phyloP scores from a whole-genome alignment of 345 rosid genomes.

The Gynandropsis gynandra region DNA sequence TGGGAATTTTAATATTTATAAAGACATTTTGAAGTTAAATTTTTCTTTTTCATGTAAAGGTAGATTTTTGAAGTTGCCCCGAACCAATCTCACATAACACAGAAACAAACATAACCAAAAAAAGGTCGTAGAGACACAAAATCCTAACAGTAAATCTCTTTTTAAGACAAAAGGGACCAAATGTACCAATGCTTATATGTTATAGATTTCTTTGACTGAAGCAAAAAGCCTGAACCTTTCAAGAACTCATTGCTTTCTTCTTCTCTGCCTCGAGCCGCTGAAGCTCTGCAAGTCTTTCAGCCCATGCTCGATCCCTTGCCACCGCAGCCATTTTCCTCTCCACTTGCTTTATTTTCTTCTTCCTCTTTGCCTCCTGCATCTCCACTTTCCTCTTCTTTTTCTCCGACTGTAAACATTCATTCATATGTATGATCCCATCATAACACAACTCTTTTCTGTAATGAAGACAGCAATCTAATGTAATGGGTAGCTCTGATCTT shows the following conservation, averaged over 20 bases:
- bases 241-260: slow-evolving; percentile 46
- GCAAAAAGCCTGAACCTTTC: slow-evolving; percentile 21
- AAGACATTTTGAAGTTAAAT: too few relatives aligned
- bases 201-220: slow-evolving; percentile 7
- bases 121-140: too few relatives aligned
- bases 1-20: too few relatives aligned
- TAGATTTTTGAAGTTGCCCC: too few relatives aligned
- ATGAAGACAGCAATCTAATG: too few relatives aligned
- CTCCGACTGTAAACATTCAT: slow-evolving; percentile 53
- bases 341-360: slow-evolving; percentile 49
- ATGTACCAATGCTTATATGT: too few relatives aligned
- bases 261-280: slow-evolving; percentile 72
- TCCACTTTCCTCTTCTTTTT: slow-evolving; percentile 81
- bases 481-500: too few relatives aligned
- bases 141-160: too few relatives aligned
- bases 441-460: not conserved
- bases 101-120: too few relatives aligned
- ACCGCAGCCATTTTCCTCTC: slow-evolving; percentile 84
- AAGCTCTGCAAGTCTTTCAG: slow-evolving; percentile 61
- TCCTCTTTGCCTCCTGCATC: slow-evolving; percentile 73
- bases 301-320: slow-evolving; percentile 90
- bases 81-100: too few relatives aligned
- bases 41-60: too few relatives aligned
- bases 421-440: not conserved
- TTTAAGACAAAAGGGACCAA: too few relatives aligned